phyloP scores from a whole-genome alignment of 1,284 basidiomycete species.

The Marasmius fiardii region DNA sequence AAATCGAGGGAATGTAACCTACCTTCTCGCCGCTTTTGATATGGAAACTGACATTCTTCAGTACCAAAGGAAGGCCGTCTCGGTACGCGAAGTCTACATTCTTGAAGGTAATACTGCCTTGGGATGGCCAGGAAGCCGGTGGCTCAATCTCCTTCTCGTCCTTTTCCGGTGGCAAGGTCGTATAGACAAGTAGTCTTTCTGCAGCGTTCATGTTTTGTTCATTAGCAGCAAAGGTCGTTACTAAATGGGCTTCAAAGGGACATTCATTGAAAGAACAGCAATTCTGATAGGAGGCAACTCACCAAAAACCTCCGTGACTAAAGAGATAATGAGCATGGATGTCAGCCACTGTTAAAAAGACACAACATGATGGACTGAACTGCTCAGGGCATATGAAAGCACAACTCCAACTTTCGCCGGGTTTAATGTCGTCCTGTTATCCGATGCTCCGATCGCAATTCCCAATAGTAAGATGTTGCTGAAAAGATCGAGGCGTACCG shows the following conservation, averaged over 20 bases:
- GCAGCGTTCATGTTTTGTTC: slow-evolving; percentile 75
- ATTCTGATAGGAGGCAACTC: slow-evolving; percentile 22
- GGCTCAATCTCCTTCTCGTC: slow-evolving; percentile 40
- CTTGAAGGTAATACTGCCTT: slow-evolving; percentile 58
- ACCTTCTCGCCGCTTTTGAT: slow-evolving; percentile 71
- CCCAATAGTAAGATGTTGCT: slow-evolving; percentile 72
- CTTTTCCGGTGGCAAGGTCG: slow-evolving; percentile 49
- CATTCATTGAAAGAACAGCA: background rate
- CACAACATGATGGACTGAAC: too few relatives aligned
- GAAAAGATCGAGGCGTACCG: slow-evolving; percentile 59
- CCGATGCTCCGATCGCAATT: slow-evolving; percentile 66
- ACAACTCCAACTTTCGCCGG: slow-evolving; percentile 60
- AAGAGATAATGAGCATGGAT: background rate
- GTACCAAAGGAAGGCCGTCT: slow-evolving; percentile 66
- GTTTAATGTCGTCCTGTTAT: slow-evolving; percentile 32
- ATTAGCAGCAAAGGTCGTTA: slow-evolving; percentile 53
- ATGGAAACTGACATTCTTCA: slow-evolving; percentile 64
- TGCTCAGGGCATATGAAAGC: slow-evolving; percentile 57
- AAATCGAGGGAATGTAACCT: background rate
- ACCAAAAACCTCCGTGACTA: slow-evolving; percentile 58
- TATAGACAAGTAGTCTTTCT: slow-evolving; percentile 62
- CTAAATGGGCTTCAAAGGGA: slow-evolving; percentile 44
- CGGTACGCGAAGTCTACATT: slow-evolving; percentile 68
- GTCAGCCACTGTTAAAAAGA: too few relatives aligned
- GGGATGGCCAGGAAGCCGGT: slow-evolving; percentile 62